A percentile compares a stretch with the other conserved stretches of the same genome.
Conservation (phyloP, 768 basidiomycete species). For the Tubosaeta brunneosetosa region DNA sequence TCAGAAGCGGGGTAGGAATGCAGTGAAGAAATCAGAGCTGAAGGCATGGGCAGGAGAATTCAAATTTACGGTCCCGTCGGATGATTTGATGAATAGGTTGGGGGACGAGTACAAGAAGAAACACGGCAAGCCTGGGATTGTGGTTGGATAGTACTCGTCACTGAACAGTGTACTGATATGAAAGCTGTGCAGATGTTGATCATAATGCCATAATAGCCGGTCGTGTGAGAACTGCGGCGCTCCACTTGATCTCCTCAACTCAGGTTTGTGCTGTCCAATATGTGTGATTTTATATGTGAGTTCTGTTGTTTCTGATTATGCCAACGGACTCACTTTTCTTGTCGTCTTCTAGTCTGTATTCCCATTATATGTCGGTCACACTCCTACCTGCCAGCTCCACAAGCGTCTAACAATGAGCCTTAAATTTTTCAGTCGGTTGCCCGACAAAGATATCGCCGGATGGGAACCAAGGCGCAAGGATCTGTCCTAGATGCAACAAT, state of each 20-base stretch:
- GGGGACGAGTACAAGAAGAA: background rate
- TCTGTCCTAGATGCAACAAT: constrained; percentile 73
- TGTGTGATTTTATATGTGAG: constrained; percentile 3
- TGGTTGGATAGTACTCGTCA: background rate
- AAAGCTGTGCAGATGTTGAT: too few species aligned
- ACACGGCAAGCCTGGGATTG: background rate
- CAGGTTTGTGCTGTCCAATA: background rate
- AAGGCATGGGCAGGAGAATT: background rate
- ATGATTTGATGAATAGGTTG: background rate
- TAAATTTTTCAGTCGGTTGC: constrained; percentile 53
- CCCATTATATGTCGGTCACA: constrained; percentile 45
- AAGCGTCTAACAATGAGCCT: constrained; percentile 6
- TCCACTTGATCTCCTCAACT: background rate
- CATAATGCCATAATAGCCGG: too few species aligned
- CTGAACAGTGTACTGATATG: too few species aligned
- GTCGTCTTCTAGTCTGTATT: constrained; percentile 40
- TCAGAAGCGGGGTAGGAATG: background rate
- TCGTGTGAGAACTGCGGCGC: background rate
- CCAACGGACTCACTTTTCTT: background rate
- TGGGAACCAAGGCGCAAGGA: constrained; percentile 44
- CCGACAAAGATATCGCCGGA: constrained; percentile 55
- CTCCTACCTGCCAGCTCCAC: constrained; percentile 1
- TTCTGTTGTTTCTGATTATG: background rate
- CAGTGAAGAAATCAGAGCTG: background rate
- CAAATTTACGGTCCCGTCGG: background rate